Evolutionary conservation across 306 rosid genomes (phyloP).

Genomic region (Ormosia semicastrata): DNA sequence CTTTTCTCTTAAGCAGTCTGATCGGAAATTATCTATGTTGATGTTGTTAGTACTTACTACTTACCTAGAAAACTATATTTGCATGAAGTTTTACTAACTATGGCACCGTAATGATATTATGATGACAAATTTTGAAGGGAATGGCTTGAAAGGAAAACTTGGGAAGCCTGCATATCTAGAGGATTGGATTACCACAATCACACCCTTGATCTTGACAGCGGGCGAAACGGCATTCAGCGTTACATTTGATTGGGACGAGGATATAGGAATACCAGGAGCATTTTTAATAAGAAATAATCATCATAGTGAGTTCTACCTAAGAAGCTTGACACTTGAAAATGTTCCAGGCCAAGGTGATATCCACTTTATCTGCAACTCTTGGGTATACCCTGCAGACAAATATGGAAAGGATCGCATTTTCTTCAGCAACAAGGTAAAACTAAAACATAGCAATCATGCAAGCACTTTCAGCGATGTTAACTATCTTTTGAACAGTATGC

Average conservation of each 20-base stretch:
- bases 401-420: conserved; percentile 65
- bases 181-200: conserved; percentile 50
- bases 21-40: background rate
- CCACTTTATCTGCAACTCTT: conserved; percentile 83
- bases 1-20: background rate
- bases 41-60: background rate
- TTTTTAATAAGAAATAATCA: conserved; percentile 66
- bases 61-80: too few species aligned
- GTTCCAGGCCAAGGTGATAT: conserved; percentile 64
- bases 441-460: background rate
- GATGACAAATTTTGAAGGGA: conserved; percentile 29
- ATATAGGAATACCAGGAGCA: conserved; percentile 70
- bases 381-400: conserved; percentile 69
- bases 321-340: conserved; percentile 58
- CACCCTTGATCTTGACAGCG: conserved; percentile 44
- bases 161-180: conserved; percentile 65
- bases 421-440: conserved; percentile 70
- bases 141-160: conserved; percentile 52
- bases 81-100: background rate
- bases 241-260: conserved; percentile 62
- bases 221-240: conserved; percentile 53
- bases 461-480: background rate
- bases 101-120: background rate
- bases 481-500: background rate
- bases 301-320: conserved; percentile 66